Conservation (phyloP, 192 early-diverging fungal genomes). For the Backusella tuberculispora region DNA sequence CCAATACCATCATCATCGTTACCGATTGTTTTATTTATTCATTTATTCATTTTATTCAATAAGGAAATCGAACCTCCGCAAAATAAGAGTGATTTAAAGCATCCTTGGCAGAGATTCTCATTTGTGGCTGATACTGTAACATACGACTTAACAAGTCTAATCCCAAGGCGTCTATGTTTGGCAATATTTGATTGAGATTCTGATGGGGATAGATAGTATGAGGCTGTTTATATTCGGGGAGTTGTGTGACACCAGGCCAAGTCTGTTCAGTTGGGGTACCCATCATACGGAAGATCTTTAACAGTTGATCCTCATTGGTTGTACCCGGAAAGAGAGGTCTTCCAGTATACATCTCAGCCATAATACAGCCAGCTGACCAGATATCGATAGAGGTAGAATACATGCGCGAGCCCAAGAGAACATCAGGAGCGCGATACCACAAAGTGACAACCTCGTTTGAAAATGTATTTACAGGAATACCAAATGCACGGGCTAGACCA, state of each 20-base stretch:
- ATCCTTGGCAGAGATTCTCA: slow-evolving; percentile 65
- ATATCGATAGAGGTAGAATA: slow-evolving; percentile 97
- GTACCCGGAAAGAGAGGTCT: slow-evolving; percentile 82
- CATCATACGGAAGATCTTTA: slow-evolving; percentile 78
- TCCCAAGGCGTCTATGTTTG: slow-evolving; percentile 74
- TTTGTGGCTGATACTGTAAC: slow-evolving; percentile 73
- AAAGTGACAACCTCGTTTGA: slow-evolving; percentile 98
- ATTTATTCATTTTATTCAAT: too few relatives aligned
- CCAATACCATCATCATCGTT: too few relatives aligned
- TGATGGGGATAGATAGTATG: slow-evolving; percentile 67
- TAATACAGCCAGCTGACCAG: slow-evolving; percentile 97
- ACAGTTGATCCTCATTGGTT: slow-evolving; percentile 78
- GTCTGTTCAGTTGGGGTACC: slow-evolving; percentile 78
- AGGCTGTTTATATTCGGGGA: slow-evolving; percentile 71
- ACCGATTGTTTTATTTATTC: too few relatives aligned
- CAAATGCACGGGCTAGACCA: slow-evolving; percentile 79
- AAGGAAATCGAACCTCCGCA: slow-evolving; percentile 39
- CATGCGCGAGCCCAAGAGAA: slow-evolving; percentile 90
- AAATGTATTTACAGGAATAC: slow-evolving; percentile 90
- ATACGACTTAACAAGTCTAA: slow-evolving; percentile 75
- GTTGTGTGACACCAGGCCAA: slow-evolving; percentile 72
- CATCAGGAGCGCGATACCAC: slow-evolving; percentile 97
- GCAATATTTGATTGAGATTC: slow-evolving; percentile 66
- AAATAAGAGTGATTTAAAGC: slow-evolving; percentile 66
- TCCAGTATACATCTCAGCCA: slow-evolving; percentile 89